phyloP scores from a whole-genome alignment of 441 rosid genomes.

The Jatropha podagrica region DNA sequence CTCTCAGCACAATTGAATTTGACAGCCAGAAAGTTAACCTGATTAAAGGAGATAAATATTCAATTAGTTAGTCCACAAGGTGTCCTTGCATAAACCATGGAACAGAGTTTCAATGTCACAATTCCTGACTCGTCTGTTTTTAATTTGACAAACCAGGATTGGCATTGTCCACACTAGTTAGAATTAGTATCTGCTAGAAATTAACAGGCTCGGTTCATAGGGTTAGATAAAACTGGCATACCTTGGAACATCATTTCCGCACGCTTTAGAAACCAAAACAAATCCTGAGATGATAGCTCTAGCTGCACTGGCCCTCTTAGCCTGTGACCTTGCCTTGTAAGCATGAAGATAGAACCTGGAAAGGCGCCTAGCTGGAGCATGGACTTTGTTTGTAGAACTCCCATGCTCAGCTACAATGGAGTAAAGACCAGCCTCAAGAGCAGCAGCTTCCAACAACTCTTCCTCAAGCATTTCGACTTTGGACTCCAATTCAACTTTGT shows the following conservation, averaged over 20 bases:
- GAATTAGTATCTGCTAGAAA: neutral
- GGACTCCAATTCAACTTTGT: conserved; percentile 43
- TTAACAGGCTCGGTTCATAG: conserved; percentile 3
- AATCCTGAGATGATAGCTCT: conserved; percentile 80
- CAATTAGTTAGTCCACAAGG: conserved; percentile 1
- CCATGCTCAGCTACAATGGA: conserved; percentile 91
- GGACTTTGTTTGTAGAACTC: conserved; percentile 78
- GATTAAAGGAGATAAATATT: conserved; percentile 24
- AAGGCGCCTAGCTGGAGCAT: conserved; percentile 92
- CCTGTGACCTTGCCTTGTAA: conserved; percentile 47
- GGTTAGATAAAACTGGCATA: conserved; percentile 22
- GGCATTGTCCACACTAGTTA: neutral
- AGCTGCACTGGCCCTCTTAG: conserved; percentile 68
- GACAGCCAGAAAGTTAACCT: conserved; percentile 96
- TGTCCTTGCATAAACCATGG: neutral
- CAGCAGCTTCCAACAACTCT: conserved; percentile 89
- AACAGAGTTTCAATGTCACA: neutral
- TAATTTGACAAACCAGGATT: neutral
- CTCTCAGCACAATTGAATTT: conserved; percentile 73
- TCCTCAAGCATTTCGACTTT: conserved; percentile 64
- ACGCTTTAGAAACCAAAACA: conserved; percentile 84
- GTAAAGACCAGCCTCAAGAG: conserved; percentile 78
- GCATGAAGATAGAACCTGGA: conserved; percentile 82
- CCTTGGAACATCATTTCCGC: conserved; percentile 97
- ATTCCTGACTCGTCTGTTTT: neutral